Evolutionary conservation across 352 stramenopile genomes (phyloP), one percentile per base, ranked within the genome.

Genomic region (Peronospora belbahrii): DNA sequence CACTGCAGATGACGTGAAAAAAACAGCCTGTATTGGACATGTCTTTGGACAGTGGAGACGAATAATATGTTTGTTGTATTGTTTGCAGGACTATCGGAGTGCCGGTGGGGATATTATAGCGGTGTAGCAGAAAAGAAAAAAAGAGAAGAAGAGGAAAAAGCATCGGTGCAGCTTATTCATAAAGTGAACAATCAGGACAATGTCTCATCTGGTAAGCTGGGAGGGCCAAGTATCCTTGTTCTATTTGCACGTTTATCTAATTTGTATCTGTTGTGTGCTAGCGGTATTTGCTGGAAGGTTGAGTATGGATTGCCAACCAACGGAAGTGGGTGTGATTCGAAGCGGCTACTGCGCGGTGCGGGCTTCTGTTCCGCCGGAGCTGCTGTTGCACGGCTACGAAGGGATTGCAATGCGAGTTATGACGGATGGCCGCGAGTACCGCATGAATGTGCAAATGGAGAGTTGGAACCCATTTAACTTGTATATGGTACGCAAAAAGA

Each of bases 401-500:
- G 82, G 82, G 31, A 70, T 93, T 32, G 67, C 66, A 3, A 90
- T 93, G 82, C 82, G 78, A 33, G 59, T 93, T 52, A 93, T 88
- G 76, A 90, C 82, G 6, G 82, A 93, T 33, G 82, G 82, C 9
- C 76, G 82, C 37, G 71, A 88, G 63, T 92, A 89, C 42, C 78
- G 82, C 42, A 62, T 93, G 64, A 93, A 93, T 39, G 65, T 76
- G 28, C 82, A 93, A 59, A 84, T 88, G 65, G 76, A 89, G 39
- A 76, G 82, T 14, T 93, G 82, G 82, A 93, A 93, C 49, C 82
- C 82, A 6, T 75, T 90, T 25, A 87, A 93, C 42, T 56, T 93
- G 55, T 85, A 89, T 63, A 90, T 93, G 74, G 76, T 88, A 48
- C 27, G 64, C n/a, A 13, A 22, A 27, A 20, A 20, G 6, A 6